Evolutionary conservation across 2,329 filamentous ascomycete species (phyloP), one percentile per base, ranked within the genome.

Genomic region (Alternaria gaisen): DNA sequence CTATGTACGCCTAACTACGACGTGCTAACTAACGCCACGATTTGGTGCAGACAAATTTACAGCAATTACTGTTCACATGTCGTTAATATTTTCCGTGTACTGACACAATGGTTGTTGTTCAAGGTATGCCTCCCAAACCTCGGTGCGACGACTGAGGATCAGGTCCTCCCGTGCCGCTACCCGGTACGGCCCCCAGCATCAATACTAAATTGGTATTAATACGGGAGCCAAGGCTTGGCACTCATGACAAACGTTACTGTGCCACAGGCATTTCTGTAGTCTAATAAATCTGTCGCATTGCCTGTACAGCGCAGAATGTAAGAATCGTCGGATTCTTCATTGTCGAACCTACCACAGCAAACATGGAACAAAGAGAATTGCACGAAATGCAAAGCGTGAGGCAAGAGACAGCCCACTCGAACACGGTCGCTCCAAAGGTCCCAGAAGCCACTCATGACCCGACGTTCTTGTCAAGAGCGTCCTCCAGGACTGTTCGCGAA

Each of bases 401-500:
- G 1, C 14, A 52, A n/a, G 48, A 40, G 34, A 52, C 34, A 14
- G 28, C 16, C 20, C 48, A 28, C 6, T 0, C 6, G n/a, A 40
- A 38, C 2, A 22, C 8, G 20, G 4, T 12, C 34, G n/a, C 34
- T 36, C 32, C 48, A 10, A 52, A 52, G n/a, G 34, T 40, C 16
- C 48, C 48, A n/a, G 48, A 52, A 20, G 26, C 48, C 14, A 38
- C 48, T 18, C 20, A 38, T n/a, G 48, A 52, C 16, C 34, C 48
- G n/a, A 52, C 24, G 22, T 40, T 38, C 8, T 14, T 36, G 14
- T 48, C 48, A 14, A 52, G 48, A 52, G 24, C 48, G 32, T 52
- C 48, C n/a, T 52, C 48, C 32, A 52, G 40, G 48, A 52, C 48
- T 11, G 34, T 16, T 26, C 48, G 36, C 24, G 48, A 52, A 22